Conservation (phyloP, 805 yeast genomes). For the Blastobotrys robertii region DNA sequence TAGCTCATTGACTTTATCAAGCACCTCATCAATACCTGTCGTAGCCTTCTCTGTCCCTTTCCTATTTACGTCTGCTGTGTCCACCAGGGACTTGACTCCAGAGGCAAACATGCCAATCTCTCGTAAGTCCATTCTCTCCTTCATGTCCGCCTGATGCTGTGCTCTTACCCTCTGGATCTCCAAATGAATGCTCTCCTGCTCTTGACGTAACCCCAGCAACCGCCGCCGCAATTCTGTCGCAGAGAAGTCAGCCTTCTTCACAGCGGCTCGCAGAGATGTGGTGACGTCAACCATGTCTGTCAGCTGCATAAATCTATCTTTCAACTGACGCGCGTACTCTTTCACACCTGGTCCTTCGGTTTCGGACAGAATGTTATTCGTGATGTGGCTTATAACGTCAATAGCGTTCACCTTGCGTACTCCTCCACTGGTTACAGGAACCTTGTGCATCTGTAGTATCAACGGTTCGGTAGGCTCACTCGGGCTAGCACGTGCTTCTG, state of each 20-base stretch:
- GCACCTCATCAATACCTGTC: no score
- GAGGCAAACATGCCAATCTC: constrained; percentile 7
- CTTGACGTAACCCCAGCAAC: constrained; percentile 8
- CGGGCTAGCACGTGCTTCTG: neutral
- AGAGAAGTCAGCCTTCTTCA: constrained; percentile 7
- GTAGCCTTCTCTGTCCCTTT: no score
- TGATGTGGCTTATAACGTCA: constrained; percentile 12
- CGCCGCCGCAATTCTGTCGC: constrained; percentile 7
- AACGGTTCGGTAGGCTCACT: no score
- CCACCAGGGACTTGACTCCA: neutral
- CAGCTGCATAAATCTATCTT: constrained; percentile 5
- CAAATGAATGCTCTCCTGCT: constrained; percentile 5
- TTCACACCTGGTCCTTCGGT: no score
- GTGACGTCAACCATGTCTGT: constrained; percentile 13
- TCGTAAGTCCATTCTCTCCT: neutral
- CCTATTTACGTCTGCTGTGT: no score
- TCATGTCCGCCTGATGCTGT: constrained; percentile 1
- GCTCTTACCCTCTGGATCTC: constrained; percentile 7
- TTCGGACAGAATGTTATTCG: no score
- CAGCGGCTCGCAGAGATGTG: constrained; percentile 4
- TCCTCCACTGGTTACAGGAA: constrained; percentile 12
- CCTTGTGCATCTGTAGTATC: constrained; percentile 8
- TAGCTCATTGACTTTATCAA: neutral
- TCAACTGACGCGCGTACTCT: no score
- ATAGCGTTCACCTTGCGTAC: constrained; percentile 12